A percentile compares a stretch with the other conserved stretches of the same genome.
Conservation (phyloP, 257 asterid genomes). For the Solanum clarkiae region DNA sequence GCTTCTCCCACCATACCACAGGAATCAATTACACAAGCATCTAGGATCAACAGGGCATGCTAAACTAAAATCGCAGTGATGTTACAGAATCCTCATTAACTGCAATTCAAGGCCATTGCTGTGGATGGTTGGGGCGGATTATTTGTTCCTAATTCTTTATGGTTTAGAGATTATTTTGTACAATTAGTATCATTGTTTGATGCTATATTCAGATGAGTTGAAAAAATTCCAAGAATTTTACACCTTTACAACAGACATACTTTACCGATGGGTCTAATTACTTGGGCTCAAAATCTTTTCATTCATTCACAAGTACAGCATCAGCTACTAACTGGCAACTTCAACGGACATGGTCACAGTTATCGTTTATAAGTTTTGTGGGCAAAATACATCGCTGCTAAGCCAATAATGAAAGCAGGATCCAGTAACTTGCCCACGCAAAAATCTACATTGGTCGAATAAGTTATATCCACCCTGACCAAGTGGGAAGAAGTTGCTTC, state of each 20-base stretch:
- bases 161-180: background rate
- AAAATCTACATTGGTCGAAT: background rate
- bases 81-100: background rate
- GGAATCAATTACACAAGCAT: slow-evolving; percentile 77
- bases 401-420: background rate
- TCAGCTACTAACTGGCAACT: background rate
- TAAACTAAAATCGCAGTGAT: slow-evolving; percentile 40
- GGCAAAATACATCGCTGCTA: background rate
- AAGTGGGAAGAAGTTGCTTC: background rate
- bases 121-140: background rate
- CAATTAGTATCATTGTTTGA: background rate
- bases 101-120: background rate
- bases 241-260: background rate
- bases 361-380: background rate
- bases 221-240: background rate
- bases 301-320: background rate
- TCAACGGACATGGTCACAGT: background rate
- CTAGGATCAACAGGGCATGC: slow-evolving; percentile 80
- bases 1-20: slow-evolving; percentile 22
- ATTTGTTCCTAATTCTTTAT: background rate
- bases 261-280: background rate
- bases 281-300: background rate
- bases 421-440: background rate
- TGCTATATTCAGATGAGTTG: background rate
- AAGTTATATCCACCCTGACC: background rate